Conservation (phyloP, 2,329 filamentous ascomycete genomes). For the Curvularia eragrostidis region DNA sequence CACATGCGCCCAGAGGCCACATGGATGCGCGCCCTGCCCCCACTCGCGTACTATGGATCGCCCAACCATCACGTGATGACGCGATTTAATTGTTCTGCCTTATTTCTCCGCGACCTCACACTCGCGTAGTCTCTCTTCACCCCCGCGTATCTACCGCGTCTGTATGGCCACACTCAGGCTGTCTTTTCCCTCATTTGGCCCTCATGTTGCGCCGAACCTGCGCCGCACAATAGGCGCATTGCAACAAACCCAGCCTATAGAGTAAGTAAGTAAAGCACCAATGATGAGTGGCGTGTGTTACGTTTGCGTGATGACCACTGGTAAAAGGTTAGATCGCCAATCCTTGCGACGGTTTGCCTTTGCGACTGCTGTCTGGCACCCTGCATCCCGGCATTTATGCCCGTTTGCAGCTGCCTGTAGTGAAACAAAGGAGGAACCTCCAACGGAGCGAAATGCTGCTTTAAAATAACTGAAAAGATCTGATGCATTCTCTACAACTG, state of each 20-base stretch:
- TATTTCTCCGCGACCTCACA: background rate
- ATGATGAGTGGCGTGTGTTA: background rate
- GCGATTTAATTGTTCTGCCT: background rate
- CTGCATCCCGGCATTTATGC: slow-evolving; percentile 12
- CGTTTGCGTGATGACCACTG: slow-evolving; percentile 36
- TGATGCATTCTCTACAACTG: slow-evolving; percentile 13
- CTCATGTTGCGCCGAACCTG: slow-evolving; percentile 6
- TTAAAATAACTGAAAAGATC: slow-evolving; percentile 29
- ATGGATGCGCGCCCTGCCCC: slow-evolving; percentile 14
- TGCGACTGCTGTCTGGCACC: slow-evolving; percentile 5
- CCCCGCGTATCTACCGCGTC: background rate
- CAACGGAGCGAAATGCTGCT: slow-evolving; percentile 36
- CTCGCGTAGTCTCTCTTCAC: background rate
- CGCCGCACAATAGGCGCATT: slow-evolving; percentile 7
- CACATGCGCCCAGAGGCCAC: slow-evolving; percentile 15
- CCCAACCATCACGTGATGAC: slow-evolving; percentile 8
- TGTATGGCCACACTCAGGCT: slow-evolving; percentile 6
- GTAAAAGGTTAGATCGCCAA: slow-evolving; percentile 46
- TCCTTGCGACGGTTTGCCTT: slow-evolving; percentile 32
- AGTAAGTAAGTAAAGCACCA: slow-evolving; percentile 12
- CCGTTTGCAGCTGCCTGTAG: slow-evolving; percentile 12
- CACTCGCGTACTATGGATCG: slow-evolving; percentile 1
- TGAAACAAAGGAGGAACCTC: slow-evolving; percentile 32
- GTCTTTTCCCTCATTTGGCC: background rate
- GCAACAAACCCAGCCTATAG: background rate